Base-by-base conservation (phyloP, 106 monocot genomes). In the Agapanthus africanus region DNA sequence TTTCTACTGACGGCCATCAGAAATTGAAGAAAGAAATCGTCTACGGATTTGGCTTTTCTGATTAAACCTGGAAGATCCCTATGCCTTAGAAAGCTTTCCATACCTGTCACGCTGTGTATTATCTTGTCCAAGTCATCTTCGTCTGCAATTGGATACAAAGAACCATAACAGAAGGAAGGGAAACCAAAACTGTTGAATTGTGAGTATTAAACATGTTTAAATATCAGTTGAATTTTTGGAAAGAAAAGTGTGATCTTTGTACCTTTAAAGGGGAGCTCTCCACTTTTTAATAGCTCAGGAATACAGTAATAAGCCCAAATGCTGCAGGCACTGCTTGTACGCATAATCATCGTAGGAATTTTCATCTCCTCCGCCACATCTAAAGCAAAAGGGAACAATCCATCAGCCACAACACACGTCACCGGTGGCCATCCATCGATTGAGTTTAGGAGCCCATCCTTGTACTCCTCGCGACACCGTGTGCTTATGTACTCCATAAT, bases 51-150 rank as follows among this genome's bases (percentile, higher is more conserved):
- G 8, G 64, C 69, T 1, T 41, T 37, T 41, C 63, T 11, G 25
- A 67, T 63, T 32, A 72, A 35, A n/a, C 69, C 59, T 1, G 84
- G 84, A 0, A 84, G 76, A 14, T 84, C 84, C 30, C 84, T 61
- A 7, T 76, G 79, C 4, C 84, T 50, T 4, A 84, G 69, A 8
- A 79, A 46, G 11, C 64, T 28, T 40, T 84, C 84, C 84, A 79
- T 79, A 15, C 79, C 84, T 21, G 44, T 68, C 1, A 84, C 79
- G 5, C 68, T 30, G 25, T 21, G 33, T 11, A 71, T 64, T 27
- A 9, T 26, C 65, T 70, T 52, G 19, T 84, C 79, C 73, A 84
- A 21, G 38, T 77, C 76, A 1, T 31, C 32, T 2, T 28, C 68
- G 30, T 57, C 56, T 57, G 56, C 30, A 57, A 15, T 30, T 30